Evolutionary conservation across 495 filamentous ascomycete species (phyloP).

Genomic region (Penicillium longicatenatum): DNA sequence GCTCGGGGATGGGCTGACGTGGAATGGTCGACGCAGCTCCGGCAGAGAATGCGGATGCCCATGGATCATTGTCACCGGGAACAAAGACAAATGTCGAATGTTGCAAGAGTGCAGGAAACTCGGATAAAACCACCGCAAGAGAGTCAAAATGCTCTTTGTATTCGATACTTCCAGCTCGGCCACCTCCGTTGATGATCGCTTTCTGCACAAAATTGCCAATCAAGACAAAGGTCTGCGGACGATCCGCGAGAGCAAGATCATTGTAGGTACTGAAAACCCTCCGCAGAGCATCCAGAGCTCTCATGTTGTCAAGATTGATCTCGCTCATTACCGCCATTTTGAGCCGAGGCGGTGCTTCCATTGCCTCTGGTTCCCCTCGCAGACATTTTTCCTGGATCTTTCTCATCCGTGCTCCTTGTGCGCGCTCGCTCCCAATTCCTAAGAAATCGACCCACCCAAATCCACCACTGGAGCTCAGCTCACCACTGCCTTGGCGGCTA

Average conservation of each 20-base stretch:
- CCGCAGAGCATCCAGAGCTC: slow-evolving; percentile 71
- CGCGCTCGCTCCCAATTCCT: slow-evolving; percentile 86
- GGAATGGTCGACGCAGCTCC: slow-evolving; percentile 80
- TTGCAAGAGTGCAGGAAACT: slow-evolving; percentile 82
- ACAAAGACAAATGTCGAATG: slow-evolving; percentile 85
- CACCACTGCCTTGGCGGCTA: slow-evolving; percentile 52
- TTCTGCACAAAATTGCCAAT: slow-evolving; percentile 81
- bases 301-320: slow-evolving; percentile 80
- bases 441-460: slow-evolving; percentile 98
- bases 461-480: slow-evolving; percentile 66
- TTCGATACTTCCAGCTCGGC: slow-evolving; percentile 74
- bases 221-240: slow-evolving; percentile 77
- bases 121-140: slow-evolving; percentile 77
- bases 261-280: slow-evolving; percentile 74
- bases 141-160: slow-evolving; percentile 94
- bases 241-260: slow-evolving; percentile 42
- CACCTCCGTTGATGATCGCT: slow-evolving; percentile 66
- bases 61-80: slow-evolving; percentile 94
- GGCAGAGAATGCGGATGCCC: slow-evolving; percentile 81
- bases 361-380: slow-evolving; percentile 23
- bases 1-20: slow-evolving; percentile 70
- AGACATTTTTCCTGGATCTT: slow-evolving; percentile 60
- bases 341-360: slow-evolving; percentile 36
- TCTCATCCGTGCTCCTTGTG: slow-evolving; percentile 79
- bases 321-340: slow-evolving; percentile 78